phyloP scores from a whole-genome alignment of 176 grass and related monocot genomes.

The Tillandsia leiboldiana region DNA sequence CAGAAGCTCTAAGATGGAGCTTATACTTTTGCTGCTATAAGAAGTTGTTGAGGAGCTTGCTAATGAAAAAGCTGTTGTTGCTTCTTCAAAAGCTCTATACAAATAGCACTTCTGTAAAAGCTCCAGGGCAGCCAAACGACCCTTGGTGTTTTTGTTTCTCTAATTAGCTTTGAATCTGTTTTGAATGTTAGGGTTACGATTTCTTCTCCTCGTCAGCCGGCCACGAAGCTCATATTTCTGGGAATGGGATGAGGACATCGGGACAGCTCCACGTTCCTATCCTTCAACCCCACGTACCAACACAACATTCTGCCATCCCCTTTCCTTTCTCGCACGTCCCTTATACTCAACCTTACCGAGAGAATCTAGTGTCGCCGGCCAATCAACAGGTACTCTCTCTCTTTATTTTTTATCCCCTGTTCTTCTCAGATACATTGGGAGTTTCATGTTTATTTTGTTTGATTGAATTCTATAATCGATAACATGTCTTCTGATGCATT shows the following conservation, averaged over 20 bases:
- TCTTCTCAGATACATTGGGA: not conserved
- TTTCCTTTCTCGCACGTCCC: conserved; percentile 19
- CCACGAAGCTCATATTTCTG: not conserved
- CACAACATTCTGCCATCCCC: not conserved
- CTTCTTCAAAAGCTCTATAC: too few relatives aligned
- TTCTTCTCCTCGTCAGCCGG: conserved; percentile 13
- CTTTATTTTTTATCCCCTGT: not conserved
- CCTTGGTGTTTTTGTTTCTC: not conserved
- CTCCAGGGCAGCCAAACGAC: too few relatives aligned
- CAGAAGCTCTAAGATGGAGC: too few relatives aligned
- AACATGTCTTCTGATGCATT: not conserved
- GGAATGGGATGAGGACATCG: not conserved
- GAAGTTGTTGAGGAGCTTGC: too few relatives aligned
- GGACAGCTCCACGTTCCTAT: conserved; percentile 31
- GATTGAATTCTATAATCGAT: not conserved
- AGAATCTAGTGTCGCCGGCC: not conserved
- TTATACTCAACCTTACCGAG: conserved; percentile 13
- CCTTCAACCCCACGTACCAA: conserved; percentile 23
- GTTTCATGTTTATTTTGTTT: not conserved
- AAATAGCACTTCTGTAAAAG: too few relatives aligned
- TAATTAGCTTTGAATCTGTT: not conserved
- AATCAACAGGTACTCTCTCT: not conserved
- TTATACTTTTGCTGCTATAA: too few relatives aligned
- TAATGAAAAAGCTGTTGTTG: too few relatives aligned
- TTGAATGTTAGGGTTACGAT: conserved; percentile 1